Conservation (phyloP, 305 asterid genomes). For the Fraxinus sp. region DNA sequence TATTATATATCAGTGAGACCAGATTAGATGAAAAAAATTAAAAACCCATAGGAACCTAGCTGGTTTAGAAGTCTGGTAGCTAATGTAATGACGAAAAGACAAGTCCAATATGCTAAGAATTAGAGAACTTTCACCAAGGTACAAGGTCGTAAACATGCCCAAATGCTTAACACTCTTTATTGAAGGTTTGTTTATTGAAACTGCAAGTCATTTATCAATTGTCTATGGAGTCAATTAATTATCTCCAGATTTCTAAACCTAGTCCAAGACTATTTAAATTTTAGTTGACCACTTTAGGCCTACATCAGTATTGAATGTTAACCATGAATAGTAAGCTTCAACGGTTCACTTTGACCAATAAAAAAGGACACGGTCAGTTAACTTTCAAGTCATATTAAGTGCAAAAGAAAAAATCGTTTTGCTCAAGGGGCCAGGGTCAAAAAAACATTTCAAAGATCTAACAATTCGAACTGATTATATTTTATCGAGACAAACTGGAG, state of each 20-base stretch:
- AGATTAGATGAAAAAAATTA: neutral
- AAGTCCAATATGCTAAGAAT: conserved; percentile 9
- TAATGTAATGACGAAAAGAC: neutral
- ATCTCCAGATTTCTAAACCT: neutral
- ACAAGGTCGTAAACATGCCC: neutral
- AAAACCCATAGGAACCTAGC: conserved; percentile 3
- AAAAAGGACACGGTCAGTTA: neutral
- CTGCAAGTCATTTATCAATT: neutral
- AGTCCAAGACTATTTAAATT: neutral
- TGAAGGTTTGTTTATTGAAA: neutral
- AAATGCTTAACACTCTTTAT: neutral
- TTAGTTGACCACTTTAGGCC: neutral
- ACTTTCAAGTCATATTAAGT: neutral
- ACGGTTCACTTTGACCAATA: neutral
- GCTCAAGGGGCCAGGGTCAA: neutral
- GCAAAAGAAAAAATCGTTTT: neutral
- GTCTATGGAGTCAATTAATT: neutral
- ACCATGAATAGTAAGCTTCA: neutral
- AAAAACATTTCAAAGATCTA: neutral
- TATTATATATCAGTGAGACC: neutral
- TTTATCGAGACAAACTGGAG: neutral
- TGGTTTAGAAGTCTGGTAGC: neutral
- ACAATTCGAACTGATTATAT: neutral
- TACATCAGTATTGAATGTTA: neutral
- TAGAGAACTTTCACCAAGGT: neutral